Evolutionary conservation across 768 basidiomycete species (phyloP).

Genomic region (Mrakia blollopis): DNA sequence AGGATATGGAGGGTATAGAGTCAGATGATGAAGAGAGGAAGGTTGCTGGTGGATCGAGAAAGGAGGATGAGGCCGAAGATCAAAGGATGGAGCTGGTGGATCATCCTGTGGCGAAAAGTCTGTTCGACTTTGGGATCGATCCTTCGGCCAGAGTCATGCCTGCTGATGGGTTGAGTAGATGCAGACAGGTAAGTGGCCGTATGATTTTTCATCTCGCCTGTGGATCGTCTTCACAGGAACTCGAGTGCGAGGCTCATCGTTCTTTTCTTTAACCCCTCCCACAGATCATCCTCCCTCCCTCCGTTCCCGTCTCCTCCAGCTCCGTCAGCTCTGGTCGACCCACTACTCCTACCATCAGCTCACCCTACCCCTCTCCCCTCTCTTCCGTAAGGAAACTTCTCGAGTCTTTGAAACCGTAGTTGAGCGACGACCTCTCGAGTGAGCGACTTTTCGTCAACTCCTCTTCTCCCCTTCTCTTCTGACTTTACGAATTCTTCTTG

Average conservation of each 20-base stretch:
- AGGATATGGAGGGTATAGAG: too few species aligned
- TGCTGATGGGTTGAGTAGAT: not conserved
- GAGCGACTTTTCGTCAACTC: not conserved
- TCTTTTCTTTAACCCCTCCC: too few species aligned
- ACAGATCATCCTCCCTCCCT: constrained; percentile 1
- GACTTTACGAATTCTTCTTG: too few species aligned
- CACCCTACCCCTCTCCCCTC: too few species aligned
- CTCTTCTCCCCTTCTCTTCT: not conserved
- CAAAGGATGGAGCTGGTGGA: too few species aligned
- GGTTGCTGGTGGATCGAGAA: too few species aligned
- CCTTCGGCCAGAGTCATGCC: not conserved
- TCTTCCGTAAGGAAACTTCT: not conserved
- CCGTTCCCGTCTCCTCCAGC: not conserved
- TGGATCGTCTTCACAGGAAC: not conserved
- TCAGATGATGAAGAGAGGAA: too few species aligned
- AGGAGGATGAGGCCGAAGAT: too few species aligned
- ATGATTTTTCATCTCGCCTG: not conserved
- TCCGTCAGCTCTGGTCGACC: too few species aligned
- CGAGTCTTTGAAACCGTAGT: not conserved
- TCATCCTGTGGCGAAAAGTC: too few species aligned
- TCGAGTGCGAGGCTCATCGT: too few species aligned
- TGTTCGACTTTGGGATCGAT: not conserved
- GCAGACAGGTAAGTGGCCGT: not conserved
- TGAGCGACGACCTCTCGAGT: not conserved
- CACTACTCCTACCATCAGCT: too few species aligned